A percentile compares a stretch with the other conserved stretches of the same genome.
Evolutionary conservation across 768 basidiomycete species (phyloP).

Genomic region (Boletus pseudo-olivaceus): DNA sequence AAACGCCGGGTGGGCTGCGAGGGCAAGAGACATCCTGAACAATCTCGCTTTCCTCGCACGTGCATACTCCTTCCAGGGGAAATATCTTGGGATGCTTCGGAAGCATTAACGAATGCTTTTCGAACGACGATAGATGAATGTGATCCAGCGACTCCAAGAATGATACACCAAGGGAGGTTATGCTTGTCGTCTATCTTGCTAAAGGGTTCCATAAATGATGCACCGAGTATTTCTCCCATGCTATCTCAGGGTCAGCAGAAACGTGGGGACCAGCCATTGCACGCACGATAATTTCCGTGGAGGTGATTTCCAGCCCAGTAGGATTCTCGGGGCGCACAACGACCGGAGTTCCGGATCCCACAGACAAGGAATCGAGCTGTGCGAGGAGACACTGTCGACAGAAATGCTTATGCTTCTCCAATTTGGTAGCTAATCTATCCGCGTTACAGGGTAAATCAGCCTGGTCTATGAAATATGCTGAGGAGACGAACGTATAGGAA

Average conservation of each 20-base stretch:
- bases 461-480: neutral
- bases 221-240: constrained; percentile 6
- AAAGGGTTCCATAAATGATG: neutral
- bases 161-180: constrained; percentile 24
- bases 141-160: constrained; percentile 25
- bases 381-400: neutral
- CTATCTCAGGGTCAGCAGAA: neutral
- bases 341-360: neutral
- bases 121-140: constrained; percentile 7
- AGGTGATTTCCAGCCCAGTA: neutral
- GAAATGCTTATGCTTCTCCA: too few species aligned
- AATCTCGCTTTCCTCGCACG: constrained; percentile 36
- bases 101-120: neutral
- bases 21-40: neutral
- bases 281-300: neutral
- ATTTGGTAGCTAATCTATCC: neutral
- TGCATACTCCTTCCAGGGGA: constrained; percentile 30
- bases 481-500: neutral
- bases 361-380: neutral
- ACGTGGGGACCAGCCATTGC: neutral
- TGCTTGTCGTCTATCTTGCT: constrained; percentile 22
- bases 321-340: neutral
- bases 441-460: neutral
- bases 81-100: constrained; percentile 26
- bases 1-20: neutral